Conservation (phyloP, 2,329 filamentous ascomycete species). For the Colletotrichum magnum region DNA sequence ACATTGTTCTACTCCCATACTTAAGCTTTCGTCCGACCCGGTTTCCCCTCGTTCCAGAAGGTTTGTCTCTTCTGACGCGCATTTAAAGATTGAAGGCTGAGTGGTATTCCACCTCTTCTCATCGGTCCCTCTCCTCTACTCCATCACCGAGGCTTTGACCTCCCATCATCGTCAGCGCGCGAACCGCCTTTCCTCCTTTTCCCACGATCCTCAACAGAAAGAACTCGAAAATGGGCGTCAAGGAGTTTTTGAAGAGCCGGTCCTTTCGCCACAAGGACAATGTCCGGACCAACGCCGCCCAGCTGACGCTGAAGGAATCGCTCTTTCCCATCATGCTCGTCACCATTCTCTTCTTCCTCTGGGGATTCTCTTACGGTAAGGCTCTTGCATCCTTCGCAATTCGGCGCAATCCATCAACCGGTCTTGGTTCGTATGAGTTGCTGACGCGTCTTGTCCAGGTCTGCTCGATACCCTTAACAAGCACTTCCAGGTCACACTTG, state of each 20-base stretch:
- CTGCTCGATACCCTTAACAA: conserved; percentile 55
- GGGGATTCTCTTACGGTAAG: conserved; percentile 42
- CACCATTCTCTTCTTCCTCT: conserved; percentile 49
- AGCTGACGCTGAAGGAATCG: conserved; percentile 77
- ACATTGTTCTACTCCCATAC: neutral
- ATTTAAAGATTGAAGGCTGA: conserved; percentile 1
- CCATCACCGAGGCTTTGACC: conserved; percentile 10
- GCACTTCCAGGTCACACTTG: conserved; percentile 63
- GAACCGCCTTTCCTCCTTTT: neutral
- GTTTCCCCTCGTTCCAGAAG: conserved; percentile 21
- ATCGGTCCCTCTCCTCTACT: neutral
- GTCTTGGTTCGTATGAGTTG: neutral
- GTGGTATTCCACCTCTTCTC: neutral
- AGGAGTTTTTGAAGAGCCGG: conserved; percentile 59
- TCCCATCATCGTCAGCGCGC: neutral
- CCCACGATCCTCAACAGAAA: neutral
- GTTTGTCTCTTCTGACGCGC: neutral
- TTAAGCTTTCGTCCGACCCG: conserved; percentile 34
- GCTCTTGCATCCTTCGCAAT: neutral
- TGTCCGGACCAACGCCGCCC: conserved; percentile 58
- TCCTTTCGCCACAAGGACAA: conserved; percentile 61
- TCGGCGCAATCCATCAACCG: conserved; percentile 37
- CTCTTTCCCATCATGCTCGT: conserved; percentile 77
- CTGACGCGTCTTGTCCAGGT: conserved; percentile 20
- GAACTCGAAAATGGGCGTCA: conserved; percentile 56